phyloP scores from a whole-genome alignment of 345 rosid species.

The Eucalyptus regnans region DNA sequence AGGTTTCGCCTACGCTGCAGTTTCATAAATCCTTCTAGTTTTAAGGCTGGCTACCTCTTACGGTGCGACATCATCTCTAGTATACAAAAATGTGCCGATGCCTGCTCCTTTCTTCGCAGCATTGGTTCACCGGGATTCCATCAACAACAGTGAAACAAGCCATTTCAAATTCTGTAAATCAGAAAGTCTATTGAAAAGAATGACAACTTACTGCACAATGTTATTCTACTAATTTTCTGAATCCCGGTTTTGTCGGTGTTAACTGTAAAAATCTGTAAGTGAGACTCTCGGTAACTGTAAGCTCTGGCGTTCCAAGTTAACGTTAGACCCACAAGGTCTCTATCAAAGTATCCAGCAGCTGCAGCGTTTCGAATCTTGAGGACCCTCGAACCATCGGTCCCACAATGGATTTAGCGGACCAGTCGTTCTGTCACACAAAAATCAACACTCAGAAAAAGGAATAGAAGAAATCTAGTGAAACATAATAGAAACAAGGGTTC shows the following conservation, averaged over 20 bases:
- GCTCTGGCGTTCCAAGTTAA: not conserved
- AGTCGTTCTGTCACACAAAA: constrained; percentile 37
- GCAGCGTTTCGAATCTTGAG: constrained; percentile 52
- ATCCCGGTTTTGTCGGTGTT: not conserved
- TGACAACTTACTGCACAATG: not conserved
- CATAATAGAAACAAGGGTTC: not conserved
- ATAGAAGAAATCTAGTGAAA: not conserved
- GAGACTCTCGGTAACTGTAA: not conserved
- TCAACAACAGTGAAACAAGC: not conserved
- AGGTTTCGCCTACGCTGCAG: not conserved
- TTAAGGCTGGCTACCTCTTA: not conserved
- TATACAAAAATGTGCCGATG: not conserved
- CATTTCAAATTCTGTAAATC: not conserved
- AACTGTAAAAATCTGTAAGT: not conserved
- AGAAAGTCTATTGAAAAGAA: not conserved
- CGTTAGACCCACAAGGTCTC: not conserved
- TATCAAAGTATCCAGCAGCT: constrained; percentile 59
- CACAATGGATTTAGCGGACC: constrained; percentile 59
- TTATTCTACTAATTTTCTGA: not conserved
- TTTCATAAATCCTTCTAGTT: not conserved
- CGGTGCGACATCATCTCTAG: not conserved
- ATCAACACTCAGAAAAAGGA: not conserved
- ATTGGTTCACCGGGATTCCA: not conserved
- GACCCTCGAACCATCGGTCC: constrained; percentile 92
- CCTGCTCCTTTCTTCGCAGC: not conserved